Evolutionary conservation across 441 rosid species (phyloP).

Genomic region (Populus hybrid): DNA sequence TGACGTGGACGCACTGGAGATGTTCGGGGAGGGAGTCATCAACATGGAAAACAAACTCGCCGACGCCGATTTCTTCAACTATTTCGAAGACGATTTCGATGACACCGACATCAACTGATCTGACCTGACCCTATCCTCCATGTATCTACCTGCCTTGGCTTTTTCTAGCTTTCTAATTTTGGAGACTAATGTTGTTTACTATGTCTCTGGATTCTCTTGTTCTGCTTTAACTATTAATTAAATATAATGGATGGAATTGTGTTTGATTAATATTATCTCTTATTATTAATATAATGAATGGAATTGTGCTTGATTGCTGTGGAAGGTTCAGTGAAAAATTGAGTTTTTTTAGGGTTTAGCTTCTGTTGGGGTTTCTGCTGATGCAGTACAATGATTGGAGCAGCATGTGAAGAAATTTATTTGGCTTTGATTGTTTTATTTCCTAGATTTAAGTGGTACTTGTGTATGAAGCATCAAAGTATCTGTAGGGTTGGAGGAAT

Average conservation of each 20-base stretch:
- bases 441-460: background rate
- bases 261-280: too few species aligned
- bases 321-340: too few species aligned
- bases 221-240: too few species aligned
- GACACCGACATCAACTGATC: constrained; percentile 79
- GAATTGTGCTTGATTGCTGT: too few species aligned
- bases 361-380: background rate
- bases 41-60: constrained; percentile 35
- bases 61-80: constrained; percentile 70
- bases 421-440: too few species aligned
- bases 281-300: too few species aligned
- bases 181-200: background rate
- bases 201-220: background rate
- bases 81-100: constrained; percentile 82
- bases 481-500: background rate
- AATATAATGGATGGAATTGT: too few species aligned
- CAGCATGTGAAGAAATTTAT: too few species aligned
- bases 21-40: constrained; percentile 51
- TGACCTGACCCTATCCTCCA: background rate
- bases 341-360: background rate
- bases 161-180: background rate
- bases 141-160: too few species aligned
- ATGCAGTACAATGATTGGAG: too few species aligned
- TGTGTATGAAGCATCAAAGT: background rate
- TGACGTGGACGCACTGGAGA: constrained; percentile 59